Percentiles rank a stretch among this genome's conserved stretches.
These are phyloP conservation scores for Striga hermonthica DNA, from an alignment of 305 asterid species.

Conservation along the genomic window DNA sequence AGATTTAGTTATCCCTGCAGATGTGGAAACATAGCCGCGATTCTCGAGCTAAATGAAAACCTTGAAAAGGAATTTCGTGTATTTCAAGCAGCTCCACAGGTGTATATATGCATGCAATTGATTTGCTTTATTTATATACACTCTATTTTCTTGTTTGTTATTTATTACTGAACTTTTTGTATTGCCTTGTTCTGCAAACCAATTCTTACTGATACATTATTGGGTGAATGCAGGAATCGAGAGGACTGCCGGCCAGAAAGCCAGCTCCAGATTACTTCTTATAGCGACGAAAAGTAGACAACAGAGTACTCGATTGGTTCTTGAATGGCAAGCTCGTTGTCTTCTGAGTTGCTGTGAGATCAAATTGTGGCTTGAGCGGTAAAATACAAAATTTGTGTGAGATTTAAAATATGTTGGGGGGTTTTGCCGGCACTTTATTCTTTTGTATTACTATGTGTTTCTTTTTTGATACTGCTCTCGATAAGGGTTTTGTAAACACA, in stretches of 20 bases:
- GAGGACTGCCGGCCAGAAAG: slow-evolving; percentile 78
- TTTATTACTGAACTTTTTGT: background rate
- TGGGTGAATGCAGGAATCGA: slow-evolving; percentile 68
- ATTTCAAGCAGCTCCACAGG: slow-evolving; percentile 97
- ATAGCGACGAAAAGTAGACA: slow-evolving; percentile 29
- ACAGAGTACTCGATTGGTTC: background rate
- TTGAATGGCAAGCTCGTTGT: slow-evolving; percentile 4
- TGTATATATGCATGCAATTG: slow-evolving; percentile 31
- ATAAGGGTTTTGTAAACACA: background rate
- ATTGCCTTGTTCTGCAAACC: background rate
- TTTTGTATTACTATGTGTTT: slow-evolving; percentile 3
- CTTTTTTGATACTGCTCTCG: background rate
- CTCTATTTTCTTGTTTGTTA: background rate
- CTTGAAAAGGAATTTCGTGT: slow-evolving; percentile 77
- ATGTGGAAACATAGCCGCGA: slow-evolving; percentile 97
- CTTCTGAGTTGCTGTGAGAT: background rate
- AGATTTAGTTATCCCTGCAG: slow-evolving; percentile 41
- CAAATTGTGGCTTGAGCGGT: slow-evolving; percentile 21
- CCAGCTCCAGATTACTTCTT: slow-evolving; percentile 95
- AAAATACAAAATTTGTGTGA: background rate
- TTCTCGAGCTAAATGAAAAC: slow-evolving; percentile 84
- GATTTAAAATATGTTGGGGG: background rate
- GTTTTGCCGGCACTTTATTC: background rate
- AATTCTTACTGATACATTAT: background rate
- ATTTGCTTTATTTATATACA: slow-evolving; percentile 1